These are phyloP conservation scores for Phoma sp. DNA, from an alignment of 2,329 filamentous ascomycete genomes.

Conservation along the genomic window DNA sequence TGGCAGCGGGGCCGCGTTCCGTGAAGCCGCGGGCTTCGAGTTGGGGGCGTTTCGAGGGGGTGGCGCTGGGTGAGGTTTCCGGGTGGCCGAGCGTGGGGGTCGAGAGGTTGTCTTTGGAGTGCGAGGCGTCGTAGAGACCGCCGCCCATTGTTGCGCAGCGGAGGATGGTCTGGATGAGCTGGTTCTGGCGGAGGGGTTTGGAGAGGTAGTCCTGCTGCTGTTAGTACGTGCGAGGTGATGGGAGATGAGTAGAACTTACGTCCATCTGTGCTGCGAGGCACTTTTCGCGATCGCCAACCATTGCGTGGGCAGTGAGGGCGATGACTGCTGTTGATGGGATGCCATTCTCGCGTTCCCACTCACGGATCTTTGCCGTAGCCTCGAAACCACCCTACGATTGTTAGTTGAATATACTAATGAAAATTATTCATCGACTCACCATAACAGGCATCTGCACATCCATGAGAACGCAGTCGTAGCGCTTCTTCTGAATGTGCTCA, in stretches of 20 bases:
- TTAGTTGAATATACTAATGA: conserved; percentile 43
- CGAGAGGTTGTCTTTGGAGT: conserved; percentile 40
- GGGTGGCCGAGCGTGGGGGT: conserved; percentile 40
- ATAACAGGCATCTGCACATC: conserved; percentile 99
- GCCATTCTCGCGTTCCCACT: conserved; percentile 85
- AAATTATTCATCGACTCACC: conserved; percentile 61
- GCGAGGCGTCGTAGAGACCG: conserved; percentile 75
- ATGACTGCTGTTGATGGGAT: conserved; percentile 92
- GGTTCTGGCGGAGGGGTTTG: conserved; percentile 94
- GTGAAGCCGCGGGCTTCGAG: conserved; percentile 71
- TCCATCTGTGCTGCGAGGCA: conserved; percentile 99
- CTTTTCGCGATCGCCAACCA: conserved; percentile 97
- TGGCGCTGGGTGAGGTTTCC: not conserved
- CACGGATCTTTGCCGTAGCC: conserved; percentile 93
- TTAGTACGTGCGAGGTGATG: conserved; percentile 18
- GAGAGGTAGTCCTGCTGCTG: conserved; percentile 80
- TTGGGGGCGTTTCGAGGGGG: conserved; percentile 54
- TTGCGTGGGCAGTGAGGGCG: conserved; percentile 94
- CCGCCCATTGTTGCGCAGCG: conserved; percentile 94
- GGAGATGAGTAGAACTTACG: conserved; percentile 35
- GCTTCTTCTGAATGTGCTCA: conserved; percentile 87
- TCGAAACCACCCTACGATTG: conserved; percentile 85
- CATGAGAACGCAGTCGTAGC: conserved; percentile 98
- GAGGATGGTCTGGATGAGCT: conserved; percentile 96
- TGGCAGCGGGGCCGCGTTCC: conserved; percentile 67